Base-by-base conservation (phyloP, 228 moss, liverwort and hornwort species). In the Sphagnum magellanicum region DNA sequence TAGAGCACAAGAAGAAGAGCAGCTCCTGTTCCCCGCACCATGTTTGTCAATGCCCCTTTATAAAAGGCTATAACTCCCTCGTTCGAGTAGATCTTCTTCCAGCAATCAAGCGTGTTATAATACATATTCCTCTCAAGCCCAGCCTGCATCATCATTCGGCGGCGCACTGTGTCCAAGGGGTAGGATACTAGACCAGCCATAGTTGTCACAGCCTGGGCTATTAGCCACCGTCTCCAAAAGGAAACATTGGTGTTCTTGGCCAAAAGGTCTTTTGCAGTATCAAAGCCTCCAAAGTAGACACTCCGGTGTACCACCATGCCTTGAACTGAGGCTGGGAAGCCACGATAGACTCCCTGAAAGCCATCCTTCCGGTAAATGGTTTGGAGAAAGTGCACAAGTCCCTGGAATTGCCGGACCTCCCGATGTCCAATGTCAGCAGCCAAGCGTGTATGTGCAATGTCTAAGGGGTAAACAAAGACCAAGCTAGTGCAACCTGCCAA, bases 141-240 rank as follows among this genome's bases (percentile, higher is more conserved):
- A 0, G 97, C 88, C 74, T 91, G 93, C 97, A 97, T 97, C 97
- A 97, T 97, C 97, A 97, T 97, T 12, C 97, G 73, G 66, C 91
- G 77, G 16, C 97, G 70, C 52, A 97, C 93, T 8, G 97, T 97
- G 64, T 97, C 97, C 16, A 97, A 71, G 5, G 97, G 97, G 61
- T 97, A 97, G 4, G 97, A 97, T 48, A 91, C 87, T 4, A 97
- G 88, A 0, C 93, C 97, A 0, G 97, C 97, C 0, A 90, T 79
- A 5, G 93, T 88, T 5, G 97, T 97, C 51, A 91, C 89, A 3
- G 78, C 93, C 63, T 97, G 97, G 0, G 97, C 97, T 6, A 91
- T 81, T 15, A 79, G 16, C 97, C 97, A 97, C 16, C 91, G 83
- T 67, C 87, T 90, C 97, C 89, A 97, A 51, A 97, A 93, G 8